Evolutionary conservation across 495 filamentous ascomycete genomes (phyloP), one percentile per base, ranked within the genome.

Genomic region (Podospora fimiseda): DNA sequence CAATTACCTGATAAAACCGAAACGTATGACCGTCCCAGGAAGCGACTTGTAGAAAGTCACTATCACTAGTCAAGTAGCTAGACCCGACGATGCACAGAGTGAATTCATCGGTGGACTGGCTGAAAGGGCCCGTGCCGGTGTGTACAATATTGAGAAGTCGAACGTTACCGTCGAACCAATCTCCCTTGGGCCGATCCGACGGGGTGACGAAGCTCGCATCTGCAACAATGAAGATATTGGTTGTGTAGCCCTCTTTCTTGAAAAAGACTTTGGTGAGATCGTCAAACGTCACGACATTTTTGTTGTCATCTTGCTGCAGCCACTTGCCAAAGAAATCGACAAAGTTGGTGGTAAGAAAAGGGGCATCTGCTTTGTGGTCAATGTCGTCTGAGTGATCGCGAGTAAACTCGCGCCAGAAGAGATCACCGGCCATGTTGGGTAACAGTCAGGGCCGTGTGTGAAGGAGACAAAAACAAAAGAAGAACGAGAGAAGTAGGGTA

Each of bases 381-480:
- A 41, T 20, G 22, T 51, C 48, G 2, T 24, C 19, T 3, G 18
- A 15, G 18, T 37, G 27, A 21, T 51, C 48, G 19, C 37, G 36
- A 23, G 37, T 51, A 18, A 51, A 51, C 48, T 51, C 37, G 36
- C 48, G 36, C 48, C 48, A 51, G 19, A 41, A 42, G 37, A 51
- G 48, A 9, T 51, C 30, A 2, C 27, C 27, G 5, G 48, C 36
- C 48, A 51, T 51, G 39, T 14, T 41, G 27, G 27, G 27, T 11
- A 11, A 11, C 27, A 11, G 27, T 11, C 5, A 33, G 27, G n/a
- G n/a, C n/a, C n/a, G n/a, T n/a, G 39, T 41, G 39, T n/a, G 16
- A 41, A n/a, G 16, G 16, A n/a, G 16, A 41, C 16, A 41, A 33
- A 33, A 11, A n/a, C n/a, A n/a, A n/a, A n/a, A n/a, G n/a, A n/a